These are phyloP conservation scores for Alternaria sp. DNA, from an alignment of 2,329 filamentous ascomycete species.

Conservation along the genomic window DNA sequence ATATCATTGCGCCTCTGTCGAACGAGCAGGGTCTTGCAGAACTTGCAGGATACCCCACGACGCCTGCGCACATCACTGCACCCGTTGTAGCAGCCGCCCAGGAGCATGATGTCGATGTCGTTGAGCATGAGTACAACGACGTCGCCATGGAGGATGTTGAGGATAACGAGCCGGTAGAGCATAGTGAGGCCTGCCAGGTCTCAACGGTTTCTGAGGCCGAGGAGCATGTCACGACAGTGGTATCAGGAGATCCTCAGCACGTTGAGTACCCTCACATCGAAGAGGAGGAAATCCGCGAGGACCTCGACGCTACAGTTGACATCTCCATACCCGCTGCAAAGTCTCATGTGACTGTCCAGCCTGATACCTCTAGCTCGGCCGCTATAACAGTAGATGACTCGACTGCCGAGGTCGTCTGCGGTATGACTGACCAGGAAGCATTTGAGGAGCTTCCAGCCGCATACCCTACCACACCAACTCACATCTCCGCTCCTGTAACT, in stretches of 20 bases:
- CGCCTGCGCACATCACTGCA: slow-evolving; percentile 35
- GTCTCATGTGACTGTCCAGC: neutral
- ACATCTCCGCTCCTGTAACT: slow-evolving; percentile 18
- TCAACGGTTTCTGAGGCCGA: neutral
- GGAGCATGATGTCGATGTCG: neutral
- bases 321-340: slow-evolving; percentile 5
- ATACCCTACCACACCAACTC: slow-evolving; percentile 22
- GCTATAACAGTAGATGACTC: slow-evolving; percentile 9
- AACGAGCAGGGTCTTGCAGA: slow-evolving; percentile 28
- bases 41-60: slow-evolving; percentile 34
- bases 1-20: slow-evolving; percentile 29
- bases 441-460: slow-evolving; percentile 20
- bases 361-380: slow-evolving; percentile 5
- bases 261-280: neutral
- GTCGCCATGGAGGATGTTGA: slow-evolving; percentile 10
- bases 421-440: slow-evolving; percentile 28
- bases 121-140: slow-evolving; percentile 6
- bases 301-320: neutral
- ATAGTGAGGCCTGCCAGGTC: slow-evolving; percentile 1
- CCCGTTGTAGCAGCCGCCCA: neutral
- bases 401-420: slow-evolving; percentile 15
- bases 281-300: neutral
- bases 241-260: neutral
- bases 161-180: slow-evolving; percentile 1
- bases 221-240: neutral